These are phyloP conservation scores for Yamadazyma oceani DNA, from an alignment of 1,139 yeast genomes.

Conservation along the genomic window DNA sequence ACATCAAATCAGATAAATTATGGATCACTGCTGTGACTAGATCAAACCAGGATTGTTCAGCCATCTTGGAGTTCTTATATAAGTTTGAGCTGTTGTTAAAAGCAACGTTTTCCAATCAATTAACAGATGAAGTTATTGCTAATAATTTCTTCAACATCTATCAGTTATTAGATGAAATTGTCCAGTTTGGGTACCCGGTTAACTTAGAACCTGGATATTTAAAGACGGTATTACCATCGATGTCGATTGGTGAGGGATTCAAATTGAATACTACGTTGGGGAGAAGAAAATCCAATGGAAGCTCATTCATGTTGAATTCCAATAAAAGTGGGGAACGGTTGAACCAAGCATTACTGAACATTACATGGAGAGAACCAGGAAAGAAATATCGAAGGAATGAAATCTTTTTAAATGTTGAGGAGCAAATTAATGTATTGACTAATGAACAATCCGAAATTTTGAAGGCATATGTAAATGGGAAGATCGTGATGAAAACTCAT, in stretches of 20 bases:
- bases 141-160: slow-evolving; percentile 67
- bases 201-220: slow-evolving; percentile 55
- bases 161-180: slow-evolving; percentile 74
- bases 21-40: slow-evolving; percentile 89
- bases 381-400: slow-evolving; percentile 83
- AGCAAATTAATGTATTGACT: slow-evolving; percentile 69
- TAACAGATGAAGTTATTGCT: slow-evolving; percentile 31
- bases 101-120: slow-evolving; percentile 18
- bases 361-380: slow-evolving; percentile 71
- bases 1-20: slow-evolving; percentile 65
- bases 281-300: slow-evolving; percentile 16
- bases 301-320: slow-evolving; percentile 9
- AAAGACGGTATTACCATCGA: slow-evolving; percentile 25
- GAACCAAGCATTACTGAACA: slow-evolving; percentile 11
- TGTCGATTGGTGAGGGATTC: slow-evolving; percentile 25
- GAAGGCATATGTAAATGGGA: slow-evolving; percentile 76
- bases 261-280: slow-evolving; percentile 17
- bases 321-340: slow-evolving; percentile 15
- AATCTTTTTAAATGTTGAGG: slow-evolving; percentile 73
- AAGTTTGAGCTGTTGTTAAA: slow-evolving; percentile 51
- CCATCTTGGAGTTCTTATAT: slow-evolving; percentile 76
- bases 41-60: slow-evolving; percentile 82
- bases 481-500: slow-evolving; percentile 68
- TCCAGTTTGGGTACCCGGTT: slow-evolving; percentile 83
- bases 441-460: slow-evolving; percentile 60